Conservation (phyloP, 257 asterid genomes). For the Apocynum venetum region DNA sequence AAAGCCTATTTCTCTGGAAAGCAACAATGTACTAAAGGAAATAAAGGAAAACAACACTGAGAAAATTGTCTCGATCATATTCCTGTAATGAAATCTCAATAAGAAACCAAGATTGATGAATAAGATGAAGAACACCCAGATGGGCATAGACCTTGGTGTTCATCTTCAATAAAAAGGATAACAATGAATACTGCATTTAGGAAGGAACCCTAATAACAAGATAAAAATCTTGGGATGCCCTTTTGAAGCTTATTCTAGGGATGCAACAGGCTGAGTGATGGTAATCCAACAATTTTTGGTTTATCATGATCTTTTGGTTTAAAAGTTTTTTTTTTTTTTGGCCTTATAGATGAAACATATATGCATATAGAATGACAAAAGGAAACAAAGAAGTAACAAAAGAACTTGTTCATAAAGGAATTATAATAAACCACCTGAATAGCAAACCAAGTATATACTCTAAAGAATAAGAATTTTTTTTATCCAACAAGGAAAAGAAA, state of each 20-base stretch:
- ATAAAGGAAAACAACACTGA: background rate
- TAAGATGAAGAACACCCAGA: background rate
- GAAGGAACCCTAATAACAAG: background rate
- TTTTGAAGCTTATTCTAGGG: background rate
- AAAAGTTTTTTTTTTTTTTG: background rate
- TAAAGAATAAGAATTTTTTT: background rate
- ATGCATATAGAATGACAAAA: background rate
- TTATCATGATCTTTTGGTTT: background rate
- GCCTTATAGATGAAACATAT: background rate
- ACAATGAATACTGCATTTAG: background rate
- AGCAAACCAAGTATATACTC: background rate
- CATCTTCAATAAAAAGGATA: background rate
- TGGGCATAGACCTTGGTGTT: background rate
- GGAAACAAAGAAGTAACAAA: background rate
- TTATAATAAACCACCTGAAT: background rate
- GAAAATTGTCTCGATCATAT: background rate
- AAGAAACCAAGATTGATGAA: background rate
- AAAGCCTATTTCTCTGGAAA: background rate
- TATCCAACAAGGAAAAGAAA: background rate
- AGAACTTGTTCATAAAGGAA: background rate
- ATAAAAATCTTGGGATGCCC: background rate
- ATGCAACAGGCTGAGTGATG: background rate
- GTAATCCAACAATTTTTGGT: background rate
- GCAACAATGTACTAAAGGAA: background rate
- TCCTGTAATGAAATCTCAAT: background rate